Base-by-base conservation (phyloP, 2,329 filamentous ascomycete genomes). In the Exophiala aquamarina region DNA sequence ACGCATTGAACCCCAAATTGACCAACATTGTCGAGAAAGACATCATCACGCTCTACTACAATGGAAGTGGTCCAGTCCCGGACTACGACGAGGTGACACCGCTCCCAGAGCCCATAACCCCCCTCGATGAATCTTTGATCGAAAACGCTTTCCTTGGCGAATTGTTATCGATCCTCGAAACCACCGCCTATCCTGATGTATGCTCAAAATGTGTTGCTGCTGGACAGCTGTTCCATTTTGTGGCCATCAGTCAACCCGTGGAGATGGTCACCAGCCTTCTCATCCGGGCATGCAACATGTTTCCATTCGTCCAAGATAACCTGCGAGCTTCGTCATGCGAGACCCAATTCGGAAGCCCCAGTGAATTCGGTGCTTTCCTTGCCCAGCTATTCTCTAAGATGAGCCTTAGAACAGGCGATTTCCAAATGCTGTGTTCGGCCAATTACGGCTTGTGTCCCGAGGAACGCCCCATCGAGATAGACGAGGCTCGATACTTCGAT, bases 351-450 rank as follows among this genome's bases (percentile, higher is more conserved):
- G 44, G 41, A 7, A 52, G 56, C 14, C 47, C 49, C 11, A 54
- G 52, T 4, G 53, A 50, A 5, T 26, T 49, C 11, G 58, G 58
- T 3, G 50, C 58, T 4, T 58, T 58, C 31, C 49, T 57, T 44
- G 55, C 55, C 23, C 58, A 60, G 31, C 44, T 60, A 5, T 60
- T 56, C 40, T 50, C 58, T 6, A 59, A 59, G 34, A 59, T 60
- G 55, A 55, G 31, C 18, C 31, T 52, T 20, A 43, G 50, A 13
- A 58, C 58, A 2, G 51, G 53, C 17, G 58, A 60, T 32, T 55
- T 57, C 38, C 45, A 59, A 14, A 43, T 52, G 11, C 47, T 49
- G 23, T 59, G 57, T 41, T 40, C 51, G 20, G 18, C 44, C 18
- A 26, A 43, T 8, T 49, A 54, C 33, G 28, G 55, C 14, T 31